Evolutionary conservation across 2,329 filamentous ascomycete genomes (phyloP).

Genomic region (Aspergillus amoenus): DNA sequence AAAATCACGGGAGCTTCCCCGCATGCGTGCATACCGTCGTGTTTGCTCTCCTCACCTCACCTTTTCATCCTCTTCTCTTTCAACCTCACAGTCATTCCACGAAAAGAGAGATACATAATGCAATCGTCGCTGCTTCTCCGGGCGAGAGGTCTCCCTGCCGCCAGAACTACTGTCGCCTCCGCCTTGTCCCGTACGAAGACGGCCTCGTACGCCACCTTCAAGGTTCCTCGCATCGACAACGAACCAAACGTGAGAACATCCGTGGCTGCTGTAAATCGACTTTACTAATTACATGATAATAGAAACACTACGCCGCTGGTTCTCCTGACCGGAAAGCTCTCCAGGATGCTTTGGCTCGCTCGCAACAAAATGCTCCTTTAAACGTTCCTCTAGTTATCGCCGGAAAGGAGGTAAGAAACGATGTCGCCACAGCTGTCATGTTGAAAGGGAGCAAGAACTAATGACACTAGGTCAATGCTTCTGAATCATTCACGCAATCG

Average conservation of each 20-base stretch:
- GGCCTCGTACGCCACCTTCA: slow-evolving; percentile 76
- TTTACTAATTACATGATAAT: slow-evolving; percentile 13
- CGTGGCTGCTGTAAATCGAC: too few species aligned
- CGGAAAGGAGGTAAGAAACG: slow-evolving; percentile 67
- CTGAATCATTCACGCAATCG: slow-evolving; percentile 58
- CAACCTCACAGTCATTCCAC: not conserved
- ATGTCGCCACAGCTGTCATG: not conserved
- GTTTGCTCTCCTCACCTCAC: slow-evolving; percentile 14
- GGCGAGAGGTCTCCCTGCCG: slow-evolving; percentile 25
- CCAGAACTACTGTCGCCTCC: slow-evolving; percentile 20
- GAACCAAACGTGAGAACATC: slow-evolving; percentile 81
- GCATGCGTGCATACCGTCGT: slow-evolving; percentile 18
- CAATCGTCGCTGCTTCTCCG: slow-evolving; percentile 31
- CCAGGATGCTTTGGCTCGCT: slow-evolving; percentile 67
- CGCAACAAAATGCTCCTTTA: slow-evolving; percentile 68
- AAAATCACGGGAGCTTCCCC: slow-evolving; percentile 26
- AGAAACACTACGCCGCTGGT: slow-evolving; percentile 88
- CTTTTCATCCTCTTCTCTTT: not conserved
- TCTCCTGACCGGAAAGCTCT: slow-evolving; percentile 77
- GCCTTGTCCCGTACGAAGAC: slow-evolving; percentile 23
- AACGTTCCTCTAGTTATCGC: slow-evolving; percentile 81
- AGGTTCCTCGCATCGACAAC: slow-evolving; percentile 81
- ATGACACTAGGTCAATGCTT: slow-evolving; percentile 30
- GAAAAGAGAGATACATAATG: slow-evolving; percentile 20
- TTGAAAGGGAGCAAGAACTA: not conserved